phyloP scores from a whole-genome alignment of 257 asterid genomes.

The Gentiana straminea region DNA sequence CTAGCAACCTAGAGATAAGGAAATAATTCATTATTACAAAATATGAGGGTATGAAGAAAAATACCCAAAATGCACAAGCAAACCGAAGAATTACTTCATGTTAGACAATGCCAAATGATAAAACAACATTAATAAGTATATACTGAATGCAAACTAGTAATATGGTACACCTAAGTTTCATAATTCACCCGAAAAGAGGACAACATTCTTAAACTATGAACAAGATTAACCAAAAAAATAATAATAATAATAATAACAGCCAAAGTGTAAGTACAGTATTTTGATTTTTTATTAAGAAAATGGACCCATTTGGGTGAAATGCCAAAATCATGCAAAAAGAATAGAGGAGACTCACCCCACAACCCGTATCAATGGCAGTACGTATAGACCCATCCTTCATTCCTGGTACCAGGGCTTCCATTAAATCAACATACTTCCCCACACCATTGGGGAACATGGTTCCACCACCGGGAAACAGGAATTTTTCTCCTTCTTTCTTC shows the following conservation, averaged over 20 bases:
- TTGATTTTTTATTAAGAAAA: no score
- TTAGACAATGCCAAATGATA: not conserved
- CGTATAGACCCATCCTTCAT: constrained; percentile 87
- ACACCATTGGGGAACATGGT: constrained; percentile 98
- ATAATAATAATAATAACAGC: not conserved
- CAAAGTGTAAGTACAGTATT: not conserved
- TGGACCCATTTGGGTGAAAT: no score
- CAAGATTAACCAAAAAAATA: not conserved
- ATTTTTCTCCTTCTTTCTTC: constrained; percentile 87
- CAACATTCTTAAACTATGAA: no score
- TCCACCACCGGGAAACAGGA: constrained; percentile 96
- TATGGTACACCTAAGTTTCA: no score
- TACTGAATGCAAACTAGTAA: no score
- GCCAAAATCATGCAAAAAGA: not conserved
- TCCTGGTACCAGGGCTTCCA: constrained; percentile 76
- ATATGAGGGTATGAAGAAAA: no score
- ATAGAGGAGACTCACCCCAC: constrained; percentile 68
- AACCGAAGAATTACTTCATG: not conserved
- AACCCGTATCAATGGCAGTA: constrained; percentile 98
- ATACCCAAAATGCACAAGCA: not conserved
- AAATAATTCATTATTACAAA: not conserved
- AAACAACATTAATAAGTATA: not conserved
- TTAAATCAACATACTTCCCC: constrained; percentile 65
- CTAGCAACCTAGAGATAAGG: constrained; percentile 59
- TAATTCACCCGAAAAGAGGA: no score